Percentiles rank a stretch among this genome's conserved stretches.
phyloP scores from a whole-genome alignment of 129 eudicot species.

The Apium graveolens region DNA sequence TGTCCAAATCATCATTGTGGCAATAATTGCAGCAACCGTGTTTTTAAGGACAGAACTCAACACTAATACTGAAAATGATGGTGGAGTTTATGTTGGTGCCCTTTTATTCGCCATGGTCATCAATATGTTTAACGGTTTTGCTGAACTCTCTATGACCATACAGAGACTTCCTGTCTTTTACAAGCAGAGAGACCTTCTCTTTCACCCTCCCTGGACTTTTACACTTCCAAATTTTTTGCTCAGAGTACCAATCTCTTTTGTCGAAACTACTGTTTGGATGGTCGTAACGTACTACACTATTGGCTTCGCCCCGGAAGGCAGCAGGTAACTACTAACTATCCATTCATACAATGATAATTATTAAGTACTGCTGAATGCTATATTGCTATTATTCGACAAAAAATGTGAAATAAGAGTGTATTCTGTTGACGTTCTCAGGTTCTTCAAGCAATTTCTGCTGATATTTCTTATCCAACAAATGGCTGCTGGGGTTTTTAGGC shows the following conservation, averaged over 20 bases:
- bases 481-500: constrained; percentile 87
- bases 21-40: constrained; percentile 65
- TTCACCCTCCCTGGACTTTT: constrained; percentile 79
- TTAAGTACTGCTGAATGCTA: background rate
- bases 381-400: background rate
- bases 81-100: constrained; percentile 68
- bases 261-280: constrained; percentile 70
- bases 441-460: constrained; percentile 84
- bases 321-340: constrained; percentile 33
- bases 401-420: background rate
- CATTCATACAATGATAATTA: background rate
- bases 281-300: constrained; percentile 68
- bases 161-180: constrained; percentile 89
- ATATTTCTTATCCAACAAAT: constrained; percentile 78
- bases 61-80: constrained; percentile 51
- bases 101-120: constrained; percentile 53
- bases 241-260: constrained; percentile 61
- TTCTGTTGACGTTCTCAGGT: constrained; percentile 34
- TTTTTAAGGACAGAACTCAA: constrained; percentile 67
- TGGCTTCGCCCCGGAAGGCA: constrained; percentile 82
- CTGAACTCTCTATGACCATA: constrained; percentile 62
- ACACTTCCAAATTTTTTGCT: constrained; percentile 71
- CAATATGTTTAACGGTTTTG: constrained; percentile 77
- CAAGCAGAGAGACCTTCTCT: constrained; percentile 78
- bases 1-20: constrained; percentile 76